Base-by-base conservation (phyloP, 2,329 filamentous ascomycete species). In the Alternaria ventricosa region DNA sequence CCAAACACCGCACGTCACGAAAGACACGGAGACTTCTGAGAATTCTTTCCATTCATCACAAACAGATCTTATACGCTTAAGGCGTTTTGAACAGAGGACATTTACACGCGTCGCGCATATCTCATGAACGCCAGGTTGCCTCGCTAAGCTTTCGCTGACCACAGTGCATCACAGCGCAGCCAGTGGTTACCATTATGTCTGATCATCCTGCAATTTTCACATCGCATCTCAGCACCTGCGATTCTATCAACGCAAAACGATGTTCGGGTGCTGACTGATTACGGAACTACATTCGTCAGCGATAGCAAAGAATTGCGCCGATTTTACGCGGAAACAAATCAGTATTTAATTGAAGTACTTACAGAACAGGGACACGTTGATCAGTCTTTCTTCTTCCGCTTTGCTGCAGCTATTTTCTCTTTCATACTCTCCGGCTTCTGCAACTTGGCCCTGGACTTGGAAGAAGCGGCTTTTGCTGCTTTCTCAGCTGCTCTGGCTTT, bases 331-430 rank as follows among this genome's bases (percentile, higher is more conserved):
- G 15, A 36, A 36, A 36, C 33, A 15, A 36, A 36, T 4, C 33
- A 1, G n/a, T 1, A n/a, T 3, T 15, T 0, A n/a, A 36, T 5
- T 3, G 8, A 36, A 10, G 33, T 36, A 36, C 33, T 36, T n/a
- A 36, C 33, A n/a, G 7, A 3, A n/a, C 33, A 1, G 2, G 4
- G 4, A 5, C 3, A 36, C 33, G 33, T 0, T n/a, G 0, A 36
- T 36, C 4, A 36, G 15, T 36, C 4, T 36, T 36, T 36, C 33
- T 36, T 36, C 33, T 36, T 33, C 30, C 30, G 30, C 30, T 33
- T 36, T 3, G 33, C 4, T 36, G 15, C 15, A 36, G 33, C 33
- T 9, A 36, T 5, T 36, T 0, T 8, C 33, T 36, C 33, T 9
- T 36, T 36, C 2, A 36, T 3, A 5, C 2, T 36, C 15, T 36